Percentiles rank a stretch among this genome's conserved stretches.
These are phyloP conservation scores for Coprinopsis strossmayeri DNA, from an alignment of 768 basidiomycete genomes.

Conservation along the genomic window DNA sequence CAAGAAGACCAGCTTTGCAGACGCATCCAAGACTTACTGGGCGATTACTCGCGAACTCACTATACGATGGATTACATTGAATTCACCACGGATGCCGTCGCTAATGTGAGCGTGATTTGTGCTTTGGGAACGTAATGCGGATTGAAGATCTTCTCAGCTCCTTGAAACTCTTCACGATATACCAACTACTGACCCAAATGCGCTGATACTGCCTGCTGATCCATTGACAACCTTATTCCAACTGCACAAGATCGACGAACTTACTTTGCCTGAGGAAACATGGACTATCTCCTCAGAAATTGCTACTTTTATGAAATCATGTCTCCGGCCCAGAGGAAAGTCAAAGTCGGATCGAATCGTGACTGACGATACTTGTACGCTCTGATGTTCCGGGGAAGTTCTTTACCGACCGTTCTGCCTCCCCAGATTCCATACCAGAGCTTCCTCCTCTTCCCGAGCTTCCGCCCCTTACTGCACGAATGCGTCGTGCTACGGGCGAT, in stretches of 20 bases:
- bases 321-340: not conserved
- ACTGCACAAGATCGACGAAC: not conserved
- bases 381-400: not conserved
- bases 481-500: not conserved
- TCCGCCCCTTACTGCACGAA: not conserved
- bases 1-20: too few relatives aligned
- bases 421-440: not conserved
- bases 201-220: not conserved
- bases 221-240: not conserved
- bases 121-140: not conserved
- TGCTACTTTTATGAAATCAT: not conserved
- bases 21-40: not conserved
- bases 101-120: not conserved
- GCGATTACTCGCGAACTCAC: not conserved
- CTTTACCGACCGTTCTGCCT: not conserved
- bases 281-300: not conserved
- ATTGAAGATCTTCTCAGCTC: not conserved
- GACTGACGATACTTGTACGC: not conserved
- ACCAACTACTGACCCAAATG: conserved; percentile 2
- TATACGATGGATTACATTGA: not conserved
- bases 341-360: not conserved
- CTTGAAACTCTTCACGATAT: not conserved
- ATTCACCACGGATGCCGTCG: not conserved
- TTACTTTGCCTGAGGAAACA: not conserved
- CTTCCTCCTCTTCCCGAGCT: not conserved